Percentiles rank a stretch among this genome's conserved stretches.
These are phyloP conservation scores for Lunasporangiospora selenospora DNA, from an alignment of 192 early-diverging fungal genomes.

Conservation along the genomic window DNA sequence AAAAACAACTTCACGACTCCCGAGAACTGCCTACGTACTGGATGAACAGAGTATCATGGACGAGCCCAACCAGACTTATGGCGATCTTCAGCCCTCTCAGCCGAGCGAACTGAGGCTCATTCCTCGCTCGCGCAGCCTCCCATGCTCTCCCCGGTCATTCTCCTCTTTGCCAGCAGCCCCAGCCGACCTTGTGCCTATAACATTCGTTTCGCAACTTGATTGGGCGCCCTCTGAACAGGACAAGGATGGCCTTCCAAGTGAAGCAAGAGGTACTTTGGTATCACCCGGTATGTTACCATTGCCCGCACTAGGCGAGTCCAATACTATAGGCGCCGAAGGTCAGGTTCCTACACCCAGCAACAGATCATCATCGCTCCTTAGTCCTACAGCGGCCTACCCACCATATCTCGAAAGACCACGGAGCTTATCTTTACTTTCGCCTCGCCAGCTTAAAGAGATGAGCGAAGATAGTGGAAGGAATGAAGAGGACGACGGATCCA, in stretches of 20 bases:
- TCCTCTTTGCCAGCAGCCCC: not conserved
- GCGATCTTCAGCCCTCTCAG: too few relatives aligned
- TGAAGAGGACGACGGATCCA: too few relatives aligned
- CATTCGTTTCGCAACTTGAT: too few relatives aligned
- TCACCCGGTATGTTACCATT: too few relatives aligned
- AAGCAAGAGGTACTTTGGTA: not conserved
- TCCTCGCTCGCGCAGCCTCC: slow-evolving; percentile 12
- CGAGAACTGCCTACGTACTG: too few relatives aligned
- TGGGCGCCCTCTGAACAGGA: not conserved
- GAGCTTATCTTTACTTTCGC: slow-evolving; percentile 13
- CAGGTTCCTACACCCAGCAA: not conserved
- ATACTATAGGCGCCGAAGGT: too few relatives aligned
- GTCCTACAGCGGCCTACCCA: not conserved
- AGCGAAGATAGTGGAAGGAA: slow-evolving; percentile 2
- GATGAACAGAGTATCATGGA: too few relatives aligned
- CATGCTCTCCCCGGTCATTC: not conserved
- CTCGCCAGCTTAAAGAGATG: slow-evolving; percentile 10
- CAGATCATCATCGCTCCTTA: not conserved
- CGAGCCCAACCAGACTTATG: too few relatives aligned
- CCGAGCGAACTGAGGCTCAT: too few relatives aligned
- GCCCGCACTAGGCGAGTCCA: too few relatives aligned
- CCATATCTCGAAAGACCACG: slow-evolving; percentile 8
- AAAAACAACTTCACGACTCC: too few relatives aligned
- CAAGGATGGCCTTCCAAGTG: not conserved
- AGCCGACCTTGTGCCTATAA: not conserved